phyloP scores from a whole-genome alignment of 2,329 filamentous ascomycete species.

The Neofusicoccum sp. region DNA sequence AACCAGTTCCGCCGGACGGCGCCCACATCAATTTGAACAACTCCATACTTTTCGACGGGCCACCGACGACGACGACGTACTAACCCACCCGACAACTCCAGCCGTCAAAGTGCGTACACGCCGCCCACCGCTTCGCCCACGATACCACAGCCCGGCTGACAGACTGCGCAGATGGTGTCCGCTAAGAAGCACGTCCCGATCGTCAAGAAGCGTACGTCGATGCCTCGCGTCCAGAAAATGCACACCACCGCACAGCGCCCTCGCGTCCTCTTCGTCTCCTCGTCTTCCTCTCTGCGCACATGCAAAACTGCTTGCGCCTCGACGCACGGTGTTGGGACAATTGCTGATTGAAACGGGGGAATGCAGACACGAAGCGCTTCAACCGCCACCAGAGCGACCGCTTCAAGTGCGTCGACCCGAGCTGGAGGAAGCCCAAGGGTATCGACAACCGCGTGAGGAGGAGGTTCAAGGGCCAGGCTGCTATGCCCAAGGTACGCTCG shows the following conservation, averaged over 20 bases:
- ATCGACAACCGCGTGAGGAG: slow-evolving; percentile 98
- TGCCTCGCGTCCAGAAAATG: slow-evolving; percentile 2
- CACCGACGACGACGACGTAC: slow-evolving; percentile 16
- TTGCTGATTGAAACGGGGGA: slow-evolving; percentile 14
- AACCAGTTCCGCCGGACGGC: slow-evolving; percentile 8
- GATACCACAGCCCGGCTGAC: slow-evolving; percentile 26
- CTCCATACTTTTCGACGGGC: slow-evolving; percentile 12
- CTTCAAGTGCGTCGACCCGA: slow-evolving; percentile 85
- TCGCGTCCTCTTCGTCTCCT: slow-evolving; percentile 21
- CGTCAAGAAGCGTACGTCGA: slow-evolving; percentile 98
- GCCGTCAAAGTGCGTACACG: slow-evolving; percentile 35
- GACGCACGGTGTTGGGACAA: not conserved
- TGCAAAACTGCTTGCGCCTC: not conserved
- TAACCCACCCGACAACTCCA: slow-evolving; percentile 33
- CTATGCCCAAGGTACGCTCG: slow-evolving; percentile 90
- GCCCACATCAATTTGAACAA: slow-evolving; percentile 15
- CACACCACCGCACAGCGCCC: not conserved
- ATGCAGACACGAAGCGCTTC: slow-evolving; percentile 86
- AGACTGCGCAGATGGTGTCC: slow-evolving; percentile 77
- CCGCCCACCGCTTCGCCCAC: not conserved
- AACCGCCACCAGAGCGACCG: slow-evolving; percentile 95
- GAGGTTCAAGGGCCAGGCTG: slow-evolving; percentile 92
- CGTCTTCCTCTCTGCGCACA: not conserved
- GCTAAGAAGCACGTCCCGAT: slow-evolving; percentile 99
- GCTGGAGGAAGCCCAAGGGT: slow-evolving; percentile 99